Conservation (phyloP, 78 protist genomes). For the Dictyostelium brefeldianum region DNA sequence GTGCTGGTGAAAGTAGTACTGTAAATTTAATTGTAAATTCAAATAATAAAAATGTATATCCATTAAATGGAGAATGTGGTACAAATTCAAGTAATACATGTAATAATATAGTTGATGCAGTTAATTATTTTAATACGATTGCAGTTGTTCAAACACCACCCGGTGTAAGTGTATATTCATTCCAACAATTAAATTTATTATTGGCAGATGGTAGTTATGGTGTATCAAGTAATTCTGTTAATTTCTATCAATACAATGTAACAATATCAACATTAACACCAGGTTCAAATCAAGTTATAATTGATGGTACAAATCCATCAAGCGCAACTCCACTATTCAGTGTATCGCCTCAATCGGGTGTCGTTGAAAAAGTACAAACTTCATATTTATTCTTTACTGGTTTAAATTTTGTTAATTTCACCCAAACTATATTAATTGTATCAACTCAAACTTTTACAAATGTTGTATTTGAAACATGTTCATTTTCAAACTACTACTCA, state of each 20-base stretch:
- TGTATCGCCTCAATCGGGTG: not conserved
- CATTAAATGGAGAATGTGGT: not conserved
- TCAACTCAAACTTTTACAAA: no score
- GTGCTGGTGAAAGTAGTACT: not conserved
- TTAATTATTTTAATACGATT: not conserved
- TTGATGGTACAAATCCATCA: not conserved
- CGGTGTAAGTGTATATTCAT: no score
- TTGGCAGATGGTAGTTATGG: not conserved
- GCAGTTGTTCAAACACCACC: no score
- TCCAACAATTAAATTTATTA: no score
- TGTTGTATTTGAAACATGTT: no score
- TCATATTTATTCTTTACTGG: not conserved
- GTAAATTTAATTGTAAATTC: not conserved
- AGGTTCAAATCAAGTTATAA: not conserved
- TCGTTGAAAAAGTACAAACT: not conserved
- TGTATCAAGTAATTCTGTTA: not conserved
- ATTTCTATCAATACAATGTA: not conserved
- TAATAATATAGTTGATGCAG: not conserved
- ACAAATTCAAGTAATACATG: not conserved
- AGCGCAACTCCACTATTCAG: not conserved
- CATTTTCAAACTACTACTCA: no score
- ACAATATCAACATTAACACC: not conserved
- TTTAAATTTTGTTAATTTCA: no score
- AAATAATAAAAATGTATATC: not conserved
- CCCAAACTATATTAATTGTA: not conserved